Conservation (phyloP, 495 filamentous ascomycete genomes). For the Penicillium samsonianum region DNA sequence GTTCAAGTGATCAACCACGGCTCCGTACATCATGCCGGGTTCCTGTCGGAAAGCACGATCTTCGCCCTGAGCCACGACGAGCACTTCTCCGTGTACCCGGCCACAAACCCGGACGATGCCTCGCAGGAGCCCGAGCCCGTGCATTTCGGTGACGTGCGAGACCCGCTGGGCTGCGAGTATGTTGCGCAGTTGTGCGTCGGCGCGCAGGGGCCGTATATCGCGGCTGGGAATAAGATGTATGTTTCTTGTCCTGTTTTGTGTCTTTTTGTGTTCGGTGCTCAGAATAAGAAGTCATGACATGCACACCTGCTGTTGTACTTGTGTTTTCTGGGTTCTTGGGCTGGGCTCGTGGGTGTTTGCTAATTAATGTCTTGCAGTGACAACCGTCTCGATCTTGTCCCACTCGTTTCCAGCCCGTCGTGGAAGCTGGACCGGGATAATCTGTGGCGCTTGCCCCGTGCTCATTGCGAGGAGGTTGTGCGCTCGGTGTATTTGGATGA, state of each 20-base stretch:
- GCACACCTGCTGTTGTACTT: constrained; percentile 2
- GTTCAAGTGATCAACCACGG: constrained; percentile 85
- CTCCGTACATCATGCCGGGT: constrained; percentile 84
- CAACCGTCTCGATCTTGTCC: constrained; percentile 66
- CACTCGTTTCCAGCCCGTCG: constrained; percentile 54
- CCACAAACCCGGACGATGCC: constrained; percentile 58
- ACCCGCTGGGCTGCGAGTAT: constrained; percentile 75
- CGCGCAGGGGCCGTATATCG: constrained; percentile 47
- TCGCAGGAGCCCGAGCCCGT: constrained; percentile 51
- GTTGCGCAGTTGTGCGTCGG: constrained; percentile 68
- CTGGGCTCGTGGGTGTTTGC: constrained; percentile 5
- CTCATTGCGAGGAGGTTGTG: constrained; percentile 82
- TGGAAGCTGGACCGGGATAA: constrained; percentile 65
- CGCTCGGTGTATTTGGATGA: constrained; percentile 75
- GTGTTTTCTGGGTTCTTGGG: not conserved
- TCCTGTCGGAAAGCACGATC: constrained; percentile 66
- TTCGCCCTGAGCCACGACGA: constrained; percentile 82
- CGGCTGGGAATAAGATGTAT: constrained; percentile 48
- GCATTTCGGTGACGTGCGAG: constrained; percentile 76
- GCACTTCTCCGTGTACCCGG: constrained; percentile 72
- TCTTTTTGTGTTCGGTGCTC: not conserved
- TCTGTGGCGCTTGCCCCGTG: constrained; percentile 67
- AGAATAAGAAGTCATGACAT: not conserved
- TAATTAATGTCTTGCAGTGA: constrained; percentile 44
- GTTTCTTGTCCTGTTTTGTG: constrained; percentile 19